Percentiles rank a stretch among this genome's conserved stretches.
These are phyloP conservation scores for Pulveroboletus sp. DNA, from an alignment of 768 basidiomycete genomes.

Conservation along the genomic window DNA sequence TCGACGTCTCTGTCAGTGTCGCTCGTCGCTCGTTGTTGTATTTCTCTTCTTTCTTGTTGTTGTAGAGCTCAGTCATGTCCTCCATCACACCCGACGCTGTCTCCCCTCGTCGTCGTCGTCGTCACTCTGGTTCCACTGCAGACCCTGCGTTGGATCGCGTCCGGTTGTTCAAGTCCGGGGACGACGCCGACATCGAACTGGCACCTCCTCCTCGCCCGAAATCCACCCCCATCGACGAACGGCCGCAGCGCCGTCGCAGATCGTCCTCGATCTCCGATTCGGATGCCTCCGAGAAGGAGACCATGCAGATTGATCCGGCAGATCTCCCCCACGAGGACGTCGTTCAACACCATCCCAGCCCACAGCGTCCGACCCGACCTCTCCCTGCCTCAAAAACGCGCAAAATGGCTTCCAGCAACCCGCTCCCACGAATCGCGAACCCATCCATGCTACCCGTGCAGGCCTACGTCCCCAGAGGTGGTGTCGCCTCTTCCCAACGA, in stretches of 20 bases:
- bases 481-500: conserved; percentile 50
- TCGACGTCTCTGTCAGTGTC: too few species aligned
- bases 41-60: background rate
- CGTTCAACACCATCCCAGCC: conserved; percentile 17
- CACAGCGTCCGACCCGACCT: conserved; percentile 58
- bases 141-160: conserved; percentile 28
- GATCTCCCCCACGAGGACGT: background rate
- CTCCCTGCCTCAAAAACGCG: conserved; percentile 53
- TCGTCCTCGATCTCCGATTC: conserved; percentile 36
- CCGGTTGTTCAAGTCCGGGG: conserved; percentile 15
- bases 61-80: conserved; percentile 15
- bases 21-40: background rate
- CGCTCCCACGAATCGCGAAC: conserved; percentile 52
- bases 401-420: too few species aligned
- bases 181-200: conserved; percentile 24
- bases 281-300: conserved; percentile 33
- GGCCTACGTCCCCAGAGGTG: conserved; percentile 63
- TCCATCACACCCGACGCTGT: conserved; percentile 9
- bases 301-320: conserved; percentile 28
- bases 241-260: conserved; percentile 45
- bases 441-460: conserved; percentile 81
- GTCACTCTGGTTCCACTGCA: conserved; percentile 56
- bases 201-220: conserved; percentile 65
- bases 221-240: conserved; percentile 63
- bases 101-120: conserved; percentile 45